Evolutionary conservation across 345 rosid species (phyloP), one percentile per base, ranked within the genome.

Genomic region (Pistacia integerrima): DNA sequence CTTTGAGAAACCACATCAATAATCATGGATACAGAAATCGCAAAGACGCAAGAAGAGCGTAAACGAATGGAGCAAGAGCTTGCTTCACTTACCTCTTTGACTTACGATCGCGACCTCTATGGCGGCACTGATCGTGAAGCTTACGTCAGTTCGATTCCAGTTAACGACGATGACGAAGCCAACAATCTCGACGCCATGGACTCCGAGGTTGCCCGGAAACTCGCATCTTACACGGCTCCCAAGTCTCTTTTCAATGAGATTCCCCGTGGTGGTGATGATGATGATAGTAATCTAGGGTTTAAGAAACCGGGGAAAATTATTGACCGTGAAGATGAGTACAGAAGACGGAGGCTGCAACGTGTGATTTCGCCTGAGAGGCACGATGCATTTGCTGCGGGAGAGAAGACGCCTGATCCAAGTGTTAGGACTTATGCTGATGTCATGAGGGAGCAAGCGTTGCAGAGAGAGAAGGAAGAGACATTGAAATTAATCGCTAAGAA

Each of bases 311-410:
- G 88, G 64, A 87, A 72, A 82, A 97, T 97, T 81, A 86, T 92
- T 16, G 99, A 94, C 72, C 88, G 99, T 3, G 99, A 97, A 81
- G 98, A 91, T 84, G 98, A 91, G 11, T 97, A 97, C 70, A 73
- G 98, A 84, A 84, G 89, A 79, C 80, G 97, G 91, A 89, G 99
- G 81, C 73, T 97, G 78, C 86, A 92, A 64, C 84, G 97, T 33
- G 89, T 90, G 61, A 79, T 97, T 38, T 97, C 99, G n/a, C 99
- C 99, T 2, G 96, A 94, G 41, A 84, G 98, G 80, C 94, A 91
- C 14, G 99, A 97, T 77, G 92, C 98, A 0, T 97, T 94, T 83
- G 90, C 97, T 1, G 84, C 89, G 5, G 97, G 97, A 5, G 99
- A 94, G 81, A 97, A 90, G 90, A 97, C 99, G 1, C 98, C 98